Evolutionary conservation across 331 rosid genomes (phyloP).

Genomic region (Arachis monticola): DNA sequence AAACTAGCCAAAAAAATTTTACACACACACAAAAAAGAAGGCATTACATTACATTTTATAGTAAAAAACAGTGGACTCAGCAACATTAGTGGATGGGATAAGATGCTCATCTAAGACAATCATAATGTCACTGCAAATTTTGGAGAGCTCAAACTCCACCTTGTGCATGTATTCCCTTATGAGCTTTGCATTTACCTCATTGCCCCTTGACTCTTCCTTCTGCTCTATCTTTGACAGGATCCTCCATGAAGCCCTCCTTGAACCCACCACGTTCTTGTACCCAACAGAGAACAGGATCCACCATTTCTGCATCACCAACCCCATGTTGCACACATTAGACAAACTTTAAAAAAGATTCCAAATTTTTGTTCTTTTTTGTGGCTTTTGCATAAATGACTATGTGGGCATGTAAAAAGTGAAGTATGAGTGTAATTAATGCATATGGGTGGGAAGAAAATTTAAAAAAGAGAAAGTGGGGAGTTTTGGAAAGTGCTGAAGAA

Average conservation of each 20-base stretch:
- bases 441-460: not conserved
- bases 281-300: conserved; percentile 66
- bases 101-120: too few relatives aligned
- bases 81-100: too few relatives aligned
- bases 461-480: conserved; percentile 27
- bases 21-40: too few relatives aligned
- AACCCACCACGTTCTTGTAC: conserved; percentile 68
- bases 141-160: conserved; percentile 66
- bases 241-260: conserved; percentile 3
- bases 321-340: not conserved
- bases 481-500: conserved; percentile 1
- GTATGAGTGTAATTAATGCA: conserved; percentile 2
- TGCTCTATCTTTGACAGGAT: too few relatives aligned
- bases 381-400: not conserved
- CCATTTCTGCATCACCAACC: conserved; percentile 57
- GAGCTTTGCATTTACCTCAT: conserved; percentile 50
- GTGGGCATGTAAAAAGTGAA: conserved; percentile 7
- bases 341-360: not conserved
- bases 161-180: conserved; percentile 50
- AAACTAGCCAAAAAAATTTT: too few relatives aligned
- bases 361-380: not conserved
- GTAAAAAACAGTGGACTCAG: too few relatives aligned
- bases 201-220: conserved; percentile 45
- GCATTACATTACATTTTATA: too few relatives aligned
- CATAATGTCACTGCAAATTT: conserved; percentile 45